Conservation (phyloP, 2,329 filamentous ascomycete species). For the Cryphonectria parasitica region DNA sequence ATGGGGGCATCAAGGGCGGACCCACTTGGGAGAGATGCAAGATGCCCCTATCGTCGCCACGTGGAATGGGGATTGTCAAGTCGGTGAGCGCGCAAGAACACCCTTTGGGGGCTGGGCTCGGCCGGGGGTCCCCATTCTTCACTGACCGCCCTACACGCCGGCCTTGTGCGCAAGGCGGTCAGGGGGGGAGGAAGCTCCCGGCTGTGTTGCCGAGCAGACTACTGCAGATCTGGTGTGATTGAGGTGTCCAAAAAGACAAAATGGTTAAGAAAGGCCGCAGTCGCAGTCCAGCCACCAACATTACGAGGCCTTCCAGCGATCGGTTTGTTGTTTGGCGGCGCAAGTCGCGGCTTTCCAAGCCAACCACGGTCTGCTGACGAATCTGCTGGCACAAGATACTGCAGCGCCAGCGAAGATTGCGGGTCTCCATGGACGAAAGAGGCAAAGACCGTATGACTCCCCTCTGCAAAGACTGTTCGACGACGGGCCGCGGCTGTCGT, state of each 20-base stretch:
- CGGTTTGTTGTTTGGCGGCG: constrained; percentile 6
- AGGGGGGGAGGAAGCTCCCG: constrained; percentile 17
- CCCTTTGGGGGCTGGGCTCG: constrained; percentile 17
- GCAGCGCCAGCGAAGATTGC: constrained; percentile 23
- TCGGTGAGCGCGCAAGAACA: constrained; percentile 27
- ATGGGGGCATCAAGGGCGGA: constrained; percentile 4
- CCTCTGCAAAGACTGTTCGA: constrained; percentile 17
- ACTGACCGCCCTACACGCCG: constrained; percentile 26
- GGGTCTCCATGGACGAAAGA: constrained; percentile 24
- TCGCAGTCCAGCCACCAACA: constrained; percentile 26
- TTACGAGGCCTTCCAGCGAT: constrained; percentile 19
- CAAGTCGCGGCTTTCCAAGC: constrained; percentile 16
- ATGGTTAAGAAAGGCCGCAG: constrained; percentile 10
- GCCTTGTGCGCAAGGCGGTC: constrained; percentile 21
- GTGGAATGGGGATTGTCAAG: constrained; percentile 25
- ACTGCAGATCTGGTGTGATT: constrained; percentile 16
- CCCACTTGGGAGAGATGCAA: constrained; percentile 1
- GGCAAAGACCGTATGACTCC: constrained; percentile 18
- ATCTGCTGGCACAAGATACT: constrained; percentile 17
- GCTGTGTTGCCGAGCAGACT: constrained; percentile 18
- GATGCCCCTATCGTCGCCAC: constrained; percentile 23
- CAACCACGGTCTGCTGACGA: constrained; percentile 10
- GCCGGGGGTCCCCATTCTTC: constrained; percentile 22
- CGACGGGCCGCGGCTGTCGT: constrained; percentile 14
- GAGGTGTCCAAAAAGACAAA: constrained; percentile 6